Conservation (phyloP, 768 basidiomycete genomes). For the Rubroboletus pulcherrimus region DNA sequence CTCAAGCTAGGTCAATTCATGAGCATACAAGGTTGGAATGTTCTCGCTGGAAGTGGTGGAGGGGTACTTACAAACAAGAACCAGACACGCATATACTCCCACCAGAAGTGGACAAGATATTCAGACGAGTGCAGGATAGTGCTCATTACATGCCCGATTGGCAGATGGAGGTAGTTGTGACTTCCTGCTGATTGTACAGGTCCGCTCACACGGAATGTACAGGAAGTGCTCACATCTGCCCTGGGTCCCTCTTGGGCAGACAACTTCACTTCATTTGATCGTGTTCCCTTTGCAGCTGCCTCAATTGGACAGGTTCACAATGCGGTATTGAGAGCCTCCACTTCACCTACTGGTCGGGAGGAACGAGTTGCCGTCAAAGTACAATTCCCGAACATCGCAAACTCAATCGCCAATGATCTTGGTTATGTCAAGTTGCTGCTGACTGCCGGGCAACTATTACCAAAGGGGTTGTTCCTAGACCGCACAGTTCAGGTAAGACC, state of each 20-base stretch:
- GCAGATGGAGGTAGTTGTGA: constrained; percentile 81
- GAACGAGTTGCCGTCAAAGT: constrained; percentile 79
- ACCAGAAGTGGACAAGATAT: constrained; percentile 81
- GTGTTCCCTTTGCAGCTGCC: constrained; percentile 89
- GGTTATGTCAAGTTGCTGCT: constrained; percentile 81
- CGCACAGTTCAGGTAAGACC: constrained; percentile 66
- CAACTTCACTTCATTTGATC: constrained; percentile 71
- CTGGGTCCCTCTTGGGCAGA: constrained; percentile 73
- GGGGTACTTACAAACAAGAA: neutral
- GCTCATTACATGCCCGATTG: constrained; percentile 99
- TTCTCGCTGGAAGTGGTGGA: neutral
- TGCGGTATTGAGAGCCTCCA: constrained; percentile 54
- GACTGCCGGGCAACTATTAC: constrained; percentile 75
- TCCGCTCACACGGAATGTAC: neutral
- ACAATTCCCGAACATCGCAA: constrained; percentile 90
- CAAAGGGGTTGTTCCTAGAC: constrained; percentile 87
- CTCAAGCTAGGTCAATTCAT: constrained; percentile 96
- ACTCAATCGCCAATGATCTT: constrained; percentile 85
- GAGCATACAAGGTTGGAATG: constrained; percentile 79
- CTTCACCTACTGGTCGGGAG: constrained; percentile 51
- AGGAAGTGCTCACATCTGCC: constrained; percentile 71
- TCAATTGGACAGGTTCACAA: constrained; percentile 96
- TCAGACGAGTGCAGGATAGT: constrained; percentile 87
- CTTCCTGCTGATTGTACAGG: neutral
- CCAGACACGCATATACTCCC: constrained; percentile 87